Evolutionary conservation across 1,284 basidiomycete genomes (phyloP).

Genomic region (Malassezia globosa): DNA sequence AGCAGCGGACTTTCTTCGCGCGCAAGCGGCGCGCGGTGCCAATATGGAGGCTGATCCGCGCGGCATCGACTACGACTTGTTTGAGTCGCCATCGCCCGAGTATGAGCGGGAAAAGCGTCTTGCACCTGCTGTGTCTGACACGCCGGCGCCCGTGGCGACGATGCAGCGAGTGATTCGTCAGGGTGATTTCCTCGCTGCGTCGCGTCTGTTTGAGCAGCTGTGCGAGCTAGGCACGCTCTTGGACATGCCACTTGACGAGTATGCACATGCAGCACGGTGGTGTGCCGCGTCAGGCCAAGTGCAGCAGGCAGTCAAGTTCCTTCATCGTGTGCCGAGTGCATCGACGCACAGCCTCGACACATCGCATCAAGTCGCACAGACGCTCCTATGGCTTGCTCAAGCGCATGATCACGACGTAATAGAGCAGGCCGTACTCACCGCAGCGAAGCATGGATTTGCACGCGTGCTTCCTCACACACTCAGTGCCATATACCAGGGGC

Average conservation of each 20-base stretch:
- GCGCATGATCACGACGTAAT: background rate
- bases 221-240: slow-evolving; percentile 4
- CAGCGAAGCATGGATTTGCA: slow-evolving; percentile 2
- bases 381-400: background rate
- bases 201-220: slow-evolving; percentile 11
- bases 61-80: slow-evolving; percentile 34
- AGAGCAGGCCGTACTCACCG: slow-evolving; percentile 1
- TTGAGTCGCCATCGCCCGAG: slow-evolving; percentile 19
- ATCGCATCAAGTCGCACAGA: slow-evolving; percentile 1
- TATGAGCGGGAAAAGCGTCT: slow-evolving; percentile 1
- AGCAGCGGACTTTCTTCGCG: background rate
- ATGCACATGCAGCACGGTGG: slow-evolving; percentile 7
- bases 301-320: slow-evolving; percentile 1
- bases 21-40: slow-evolving; percentile 14
- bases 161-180: slow-evolving; percentile 6
- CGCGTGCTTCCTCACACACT: slow-evolving; percentile 1
- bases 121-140: background rate
- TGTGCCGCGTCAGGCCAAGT: background rate
- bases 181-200: slow-evolving; percentile 2
- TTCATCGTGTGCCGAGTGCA: background rate
- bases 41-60: slow-evolving; percentile 32
- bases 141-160: background rate
- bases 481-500: slow-evolving; percentile 6
- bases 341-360: background rate
- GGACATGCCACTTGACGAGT: slow-evolving; percentile 9